Base-by-base conservation (phyloP, 2,329 filamentous ascomycete species). In the Paecilomyces fulvus region DNA sequence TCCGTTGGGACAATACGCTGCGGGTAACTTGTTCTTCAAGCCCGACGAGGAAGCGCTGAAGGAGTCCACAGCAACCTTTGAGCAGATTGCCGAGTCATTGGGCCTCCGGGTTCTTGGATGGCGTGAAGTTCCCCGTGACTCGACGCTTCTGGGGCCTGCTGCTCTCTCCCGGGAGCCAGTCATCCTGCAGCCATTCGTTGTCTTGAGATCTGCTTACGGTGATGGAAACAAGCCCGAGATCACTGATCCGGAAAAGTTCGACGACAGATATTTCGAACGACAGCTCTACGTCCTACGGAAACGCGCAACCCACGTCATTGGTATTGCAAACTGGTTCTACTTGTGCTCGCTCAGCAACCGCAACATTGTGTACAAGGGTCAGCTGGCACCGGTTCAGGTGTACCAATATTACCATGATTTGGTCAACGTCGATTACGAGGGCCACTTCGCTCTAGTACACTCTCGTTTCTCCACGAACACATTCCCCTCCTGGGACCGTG, bases 341-440 rank as follows among this genome's bases (percentile, higher is more conserved):
- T 81, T 97, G 58, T 97, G 92, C 82, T 96, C 91, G 52, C 79
- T 97, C 64, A 94, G 87, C 74, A 96, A 96, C 85, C 92, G 92
- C 78, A 97, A 97, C 79, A 97, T 97, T 76, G 90, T 97, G 59
- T 97, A 97, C 83, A 97, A 97, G 82, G 92, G 92, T 61, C 94
- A 97, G 74, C 81, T 97, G 63, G 88, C 92, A 49, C 92, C 92
- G 23, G 85, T 92, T 30, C 92, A 97, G 79, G 92, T 97, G 54
- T 97, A 97, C 77, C 88, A 95, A 72, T 97, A 97, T 79, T 97
- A 95, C 77, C 90, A 96, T 75, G 92, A 97, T 78, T 78, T 97
- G 71, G 89, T 96, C 64, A 95, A 94, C 65, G 92, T 95, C 63
- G 92, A 97, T 73, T 97, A 95, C 74, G 90, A 97, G 79, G 92